Evolutionary conservation across 2,329 filamentous ascomycete genomes (phyloP).

Genomic region (Aspergillus hortae): DNA sequence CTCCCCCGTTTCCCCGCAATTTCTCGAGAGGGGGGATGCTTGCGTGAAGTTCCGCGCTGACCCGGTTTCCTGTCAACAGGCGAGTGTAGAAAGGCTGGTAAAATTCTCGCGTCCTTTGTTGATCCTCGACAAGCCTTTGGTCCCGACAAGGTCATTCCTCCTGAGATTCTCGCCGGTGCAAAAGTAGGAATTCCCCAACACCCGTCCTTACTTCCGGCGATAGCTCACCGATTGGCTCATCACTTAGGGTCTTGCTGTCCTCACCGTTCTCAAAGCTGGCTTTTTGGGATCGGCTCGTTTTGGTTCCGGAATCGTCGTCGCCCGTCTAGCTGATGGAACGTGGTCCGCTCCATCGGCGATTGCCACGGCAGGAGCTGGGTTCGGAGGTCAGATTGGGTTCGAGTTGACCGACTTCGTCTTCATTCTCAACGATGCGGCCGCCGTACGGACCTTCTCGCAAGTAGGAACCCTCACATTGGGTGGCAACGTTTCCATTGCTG

Average conservation of each 20-base stretch:
- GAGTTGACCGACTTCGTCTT: conserved; percentile 75
- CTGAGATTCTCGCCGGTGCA: conserved; percentile 80
- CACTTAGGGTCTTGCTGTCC: conserved; percentile 45
- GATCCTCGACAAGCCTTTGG: conserved; percentile 91
- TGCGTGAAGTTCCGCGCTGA: conserved; percentile 24
- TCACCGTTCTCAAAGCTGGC: conserved; percentile 49
- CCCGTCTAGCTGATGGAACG: conserved; percentile 45
- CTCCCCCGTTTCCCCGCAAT: conserved; percentile 31
- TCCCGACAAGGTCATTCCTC: conserved; percentile 95
- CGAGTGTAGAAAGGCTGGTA: conserved; percentile 95
- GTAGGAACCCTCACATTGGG: conserved; percentile 87
- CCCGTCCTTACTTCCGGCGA: not conserved
- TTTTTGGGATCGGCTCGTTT: conserved; percentile 50
- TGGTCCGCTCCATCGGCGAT: conserved; percentile 52
- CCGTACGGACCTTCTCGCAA: conserved; percentile 92
- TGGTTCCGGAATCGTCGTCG: conserved; percentile 49
- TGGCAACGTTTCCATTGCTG: conserved; percentile 93
- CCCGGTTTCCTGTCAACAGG: conserved; percentile 53
- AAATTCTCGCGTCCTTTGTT: conserved; percentile 91
- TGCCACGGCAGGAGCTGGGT: conserved; percentile 47
- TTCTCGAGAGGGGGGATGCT: conserved; percentile 10
- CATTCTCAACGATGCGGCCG: conserved; percentile 86
- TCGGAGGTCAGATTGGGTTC: conserved; percentile 51
- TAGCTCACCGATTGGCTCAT: not conserved
- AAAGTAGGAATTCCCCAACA: conserved; percentile 58